A percentile compares a stretch with the other conserved stretches of the same genome.
Conservation (phyloP, 2,329 filamentous ascomycete species). For the Aspergillus tamarii region DNA sequence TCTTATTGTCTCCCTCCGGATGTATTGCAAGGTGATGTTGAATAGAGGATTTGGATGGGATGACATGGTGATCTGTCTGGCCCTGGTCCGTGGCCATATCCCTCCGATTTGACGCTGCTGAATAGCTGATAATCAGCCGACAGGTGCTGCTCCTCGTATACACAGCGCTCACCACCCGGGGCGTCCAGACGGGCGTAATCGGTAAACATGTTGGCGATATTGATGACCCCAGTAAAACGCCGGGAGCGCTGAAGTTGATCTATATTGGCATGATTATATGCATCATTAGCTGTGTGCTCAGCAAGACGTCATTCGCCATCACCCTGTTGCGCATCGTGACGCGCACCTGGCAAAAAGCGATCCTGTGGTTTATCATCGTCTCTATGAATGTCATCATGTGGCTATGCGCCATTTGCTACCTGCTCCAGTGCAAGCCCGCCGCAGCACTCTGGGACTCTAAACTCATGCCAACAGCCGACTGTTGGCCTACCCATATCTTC, state of each 20-base stretch:
- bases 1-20: constrained; percentile 23
- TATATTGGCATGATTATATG: constrained; percentile 10
- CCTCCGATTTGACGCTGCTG: not conserved
- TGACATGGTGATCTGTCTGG: constrained; percentile 33
- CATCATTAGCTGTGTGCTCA: constrained; percentile 27
- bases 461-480: constrained; percentile 19
- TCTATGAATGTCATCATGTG: constrained; percentile 30
- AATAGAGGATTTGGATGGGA: constrained; percentile 43
- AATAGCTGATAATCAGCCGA: not conserved
- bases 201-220: constrained; percentile 30
- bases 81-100: constrained; percentile 30
- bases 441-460: constrained; percentile 23
- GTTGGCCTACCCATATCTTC: constrained; percentile 24
- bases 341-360: constrained; percentile 21
- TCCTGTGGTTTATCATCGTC: constrained; percentile 30
- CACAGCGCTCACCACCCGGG: constrained; percentile 36
- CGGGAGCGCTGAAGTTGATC: constrained; percentile 19
- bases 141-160: constrained; percentile 16
- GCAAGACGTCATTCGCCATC: constrained; percentile 31
- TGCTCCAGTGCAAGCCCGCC: constrained; percentile 25
- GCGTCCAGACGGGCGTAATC: constrained; percentile 33
- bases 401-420: constrained; percentile 24
- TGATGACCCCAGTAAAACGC: constrained; percentile 19
- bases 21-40: constrained; percentile 26
- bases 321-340: constrained; percentile 29